These are phyloP conservation scores for Heliocybe sulcata DNA, from an alignment of 1,284 basidiomycete species.

Conservation along the genomic window DNA sequence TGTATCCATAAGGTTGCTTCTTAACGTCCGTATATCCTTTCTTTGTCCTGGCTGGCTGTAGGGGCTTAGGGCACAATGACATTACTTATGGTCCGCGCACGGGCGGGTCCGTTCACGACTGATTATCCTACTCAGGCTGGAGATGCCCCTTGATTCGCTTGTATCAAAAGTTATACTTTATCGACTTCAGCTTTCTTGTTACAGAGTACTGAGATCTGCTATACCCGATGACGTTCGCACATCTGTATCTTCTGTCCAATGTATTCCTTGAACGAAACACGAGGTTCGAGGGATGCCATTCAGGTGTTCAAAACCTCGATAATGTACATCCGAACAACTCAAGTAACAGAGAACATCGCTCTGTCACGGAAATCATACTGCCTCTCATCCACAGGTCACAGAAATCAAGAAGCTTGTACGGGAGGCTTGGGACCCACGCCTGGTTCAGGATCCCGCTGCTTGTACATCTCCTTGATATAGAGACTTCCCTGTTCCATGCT, in stretches of 20 bases:
- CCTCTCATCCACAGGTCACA: too few species aligned
- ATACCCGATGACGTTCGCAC: neutral
- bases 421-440: too few species aligned
- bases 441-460: too few species aligned
- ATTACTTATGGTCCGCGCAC: neutral
- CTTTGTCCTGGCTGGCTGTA: neutral
- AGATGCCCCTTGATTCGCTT: neutral
- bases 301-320: too few species aligned
- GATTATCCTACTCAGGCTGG: neutral
- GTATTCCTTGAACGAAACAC: neutral
- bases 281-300: neutral
- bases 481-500: too few species aligned
- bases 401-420: too few species aligned
- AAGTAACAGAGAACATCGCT: too few species aligned
- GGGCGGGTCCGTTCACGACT: neutral
- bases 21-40: neutral
- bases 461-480: too few species aligned
- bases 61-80: neutral
- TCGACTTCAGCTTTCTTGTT: neutral
- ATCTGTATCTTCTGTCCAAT: neutral
- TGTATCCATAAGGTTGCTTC: neutral
- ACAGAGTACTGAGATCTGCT: neutral
- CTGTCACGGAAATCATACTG: too few species aligned
- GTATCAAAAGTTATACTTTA: neutral
- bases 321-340: too few species aligned